Evolutionary conservation across 179 eudicot species (phyloP), one percentile per base, ranked within the genome.

Genomic region (Drosera spatulata): DNA sequence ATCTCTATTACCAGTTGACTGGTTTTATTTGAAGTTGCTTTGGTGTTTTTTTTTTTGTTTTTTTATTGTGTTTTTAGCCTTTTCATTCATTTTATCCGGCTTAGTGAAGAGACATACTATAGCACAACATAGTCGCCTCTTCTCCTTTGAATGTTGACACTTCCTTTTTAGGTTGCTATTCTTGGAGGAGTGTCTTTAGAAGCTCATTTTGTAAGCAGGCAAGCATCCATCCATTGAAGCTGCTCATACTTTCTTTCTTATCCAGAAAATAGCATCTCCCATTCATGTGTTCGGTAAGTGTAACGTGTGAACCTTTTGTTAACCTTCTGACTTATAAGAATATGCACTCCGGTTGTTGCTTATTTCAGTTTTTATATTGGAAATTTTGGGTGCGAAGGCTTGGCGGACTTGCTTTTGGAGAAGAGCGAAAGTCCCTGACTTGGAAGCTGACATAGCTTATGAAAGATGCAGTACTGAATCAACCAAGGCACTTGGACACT

Each of bases 111-210:
- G n/a, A n/a, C n/a, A n/a, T n/a, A n/a, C n/a, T n/a, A n/a, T n/a
- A n/a, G n/a, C n/a, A n/a, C n/a, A n/a, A n/a, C n/a, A n/a, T n/a
- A 42, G 66, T 8, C 44, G 10, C 7, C 49, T 45, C 1, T 0
- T 3, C 11, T 49, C 8, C 0, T 49, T n/a, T 2, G 12, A 5
- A 49, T 49, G 11, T 5, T 12, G 38, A 6, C 55, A 53, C 33
- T 1, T 22, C 1, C 33, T 22, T 22, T 22, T 60, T 70, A 91
- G 98, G 88, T 84, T 63, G 87, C 95, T 54, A 75, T 62, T 73
- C 84, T 88, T 68, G 96, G 98, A 69, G 96, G 96, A 52, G 88
- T 82, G 58, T 85, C 98, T 48, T 61, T 91, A 69, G 98, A 91
- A 78, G 89, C 87, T 74, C 96, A 89, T 53, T 86, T 88, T 64